Base-by-base conservation (phyloP, 2,329 filamentous ascomycete genomes). In the Nemania sp. region DNA sequence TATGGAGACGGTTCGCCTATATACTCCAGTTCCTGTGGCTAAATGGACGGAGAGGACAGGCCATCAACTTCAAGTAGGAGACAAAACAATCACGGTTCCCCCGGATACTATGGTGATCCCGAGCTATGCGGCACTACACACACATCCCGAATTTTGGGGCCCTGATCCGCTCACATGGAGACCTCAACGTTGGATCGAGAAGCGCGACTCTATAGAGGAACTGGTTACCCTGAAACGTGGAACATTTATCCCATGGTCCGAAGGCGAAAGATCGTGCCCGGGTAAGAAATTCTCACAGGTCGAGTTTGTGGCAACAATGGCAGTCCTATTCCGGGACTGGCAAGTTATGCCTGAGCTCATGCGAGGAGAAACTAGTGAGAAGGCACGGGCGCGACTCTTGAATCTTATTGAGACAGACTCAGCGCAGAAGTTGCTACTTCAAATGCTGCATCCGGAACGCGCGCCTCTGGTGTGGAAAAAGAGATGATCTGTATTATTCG, bases 261-360 rank as follows among this genome's bases (percentile, higher is more conserved):
- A 77, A 2, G 77, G 77, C 11, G 49, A 61, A 13, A 72, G 74
- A 7, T 72, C 74, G 47, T 79, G 77, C 32, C 75, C 76, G 0
- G 78, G 76, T 0, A 69, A 60, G n/a, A 79, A 78, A 51, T 79
- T 79, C 64, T 74, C 76, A 1, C 76, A 79, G 45, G 75, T 79
- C 7, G 77, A 78, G 68, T 73, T 75, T 27, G 77, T 76, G 15
- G 77, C 76, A 1, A 72, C 52, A 24, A 64, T 70, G 59, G 68
- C 66, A 27, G 26, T 18, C 8, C 26, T 68, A 22, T 64, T 68
- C 51, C 52, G 60, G 8, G 27, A 61, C 6, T 68, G 59, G 62
- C 57, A 53, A 10, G 58, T 62, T 6, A 6, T 2, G 1, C 58
- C 58, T 5, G 58, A 43, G 20, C 32, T 15, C 20, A 29, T 41